phyloP scores from a whole-genome alignment of 2,329 filamentous ascomycete species.

The Hymenoscyphus fraxineus region DNA sequence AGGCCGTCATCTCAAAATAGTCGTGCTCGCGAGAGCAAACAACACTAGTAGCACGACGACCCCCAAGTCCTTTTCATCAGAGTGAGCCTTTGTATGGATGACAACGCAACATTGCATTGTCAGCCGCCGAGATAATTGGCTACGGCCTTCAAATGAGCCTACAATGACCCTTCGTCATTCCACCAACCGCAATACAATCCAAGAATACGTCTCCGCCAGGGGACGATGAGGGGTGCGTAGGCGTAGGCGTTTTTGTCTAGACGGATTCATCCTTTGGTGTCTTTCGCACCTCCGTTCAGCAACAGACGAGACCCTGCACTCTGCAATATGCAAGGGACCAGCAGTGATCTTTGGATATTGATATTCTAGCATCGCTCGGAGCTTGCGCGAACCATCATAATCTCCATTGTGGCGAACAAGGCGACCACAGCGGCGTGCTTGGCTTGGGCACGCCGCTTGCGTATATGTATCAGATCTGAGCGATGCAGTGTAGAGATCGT shows the following conservation, averaged over 20 bases:
- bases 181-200: not conserved
- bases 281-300: constrained; percentile 6
- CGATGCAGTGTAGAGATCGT: not conserved
- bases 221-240: constrained; percentile 4
- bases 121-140: constrained; percentile 2
- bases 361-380: not conserved
- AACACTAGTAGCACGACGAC: too few species aligned
- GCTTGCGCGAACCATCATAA: not conserved
- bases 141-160: not conserved
- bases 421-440: constrained; percentile 2
- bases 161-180: constrained; percentile 7
- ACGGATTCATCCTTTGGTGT: constrained; percentile 7
- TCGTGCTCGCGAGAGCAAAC: not conserved
- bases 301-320: not conserved
- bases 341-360: constrained; percentile 2
- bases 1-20: not conserved
- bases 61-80: not conserved
- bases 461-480: constrained; percentile 10
- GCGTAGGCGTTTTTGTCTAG: constrained; percentile 10
- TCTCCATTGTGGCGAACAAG: constrained; percentile 13
- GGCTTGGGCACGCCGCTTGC: constrained; percentile 6
- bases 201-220: not conserved
- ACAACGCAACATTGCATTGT: constrained; percentile 13
- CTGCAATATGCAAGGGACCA: constrained; percentile 7
- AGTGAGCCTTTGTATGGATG: constrained; percentile 16